phyloP scores from a whole-genome alignment of 2,329 filamentous ascomycete species.

The Arthrocladium fulminans region DNA sequence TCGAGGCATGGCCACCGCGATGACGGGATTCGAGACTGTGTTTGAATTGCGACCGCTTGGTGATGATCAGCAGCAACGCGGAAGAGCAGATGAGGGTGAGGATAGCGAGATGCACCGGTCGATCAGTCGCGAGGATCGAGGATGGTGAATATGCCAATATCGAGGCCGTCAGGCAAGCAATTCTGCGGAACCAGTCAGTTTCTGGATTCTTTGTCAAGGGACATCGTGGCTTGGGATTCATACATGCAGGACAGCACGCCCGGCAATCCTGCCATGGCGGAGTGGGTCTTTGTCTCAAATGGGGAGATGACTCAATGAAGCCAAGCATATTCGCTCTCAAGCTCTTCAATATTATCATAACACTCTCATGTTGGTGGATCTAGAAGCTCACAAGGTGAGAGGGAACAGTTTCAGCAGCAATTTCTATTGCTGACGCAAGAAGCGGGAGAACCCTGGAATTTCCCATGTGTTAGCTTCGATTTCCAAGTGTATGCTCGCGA shows the following conservation, averaged over 20 bases:
- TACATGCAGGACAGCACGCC: neutral
- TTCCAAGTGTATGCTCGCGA: neutral
- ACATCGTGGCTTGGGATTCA: neutral
- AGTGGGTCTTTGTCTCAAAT: neutral
- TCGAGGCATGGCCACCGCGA: neutral
- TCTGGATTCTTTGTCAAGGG: neutral
- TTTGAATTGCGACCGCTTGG: neutral
- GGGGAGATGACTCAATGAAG: neutral
- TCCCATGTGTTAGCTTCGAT: neutral
- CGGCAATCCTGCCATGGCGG: conserved; percentile 1
- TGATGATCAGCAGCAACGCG: neutral
- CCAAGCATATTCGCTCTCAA: neutral
- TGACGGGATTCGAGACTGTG: neutral
- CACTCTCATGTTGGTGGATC: neutral
- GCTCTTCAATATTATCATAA: neutral
- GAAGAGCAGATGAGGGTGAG: conserved; percentile 35
- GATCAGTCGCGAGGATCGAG: conserved; percentile 28
- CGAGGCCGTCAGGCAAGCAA: neutral
- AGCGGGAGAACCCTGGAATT: neutral
- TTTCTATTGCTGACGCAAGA: too few relatives aligned
- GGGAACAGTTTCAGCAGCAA: neutral
- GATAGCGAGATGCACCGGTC: conserved; percentile 37
- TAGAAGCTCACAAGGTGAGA: neutral
- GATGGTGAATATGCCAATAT: neutral
- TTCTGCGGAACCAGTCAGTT: neutral